Evolutionary conservation across 2,329 filamentous ascomycete species (phyloP), one percentile per base, ranked within the genome.

Genomic region (Botrytis deweyae): DNA sequence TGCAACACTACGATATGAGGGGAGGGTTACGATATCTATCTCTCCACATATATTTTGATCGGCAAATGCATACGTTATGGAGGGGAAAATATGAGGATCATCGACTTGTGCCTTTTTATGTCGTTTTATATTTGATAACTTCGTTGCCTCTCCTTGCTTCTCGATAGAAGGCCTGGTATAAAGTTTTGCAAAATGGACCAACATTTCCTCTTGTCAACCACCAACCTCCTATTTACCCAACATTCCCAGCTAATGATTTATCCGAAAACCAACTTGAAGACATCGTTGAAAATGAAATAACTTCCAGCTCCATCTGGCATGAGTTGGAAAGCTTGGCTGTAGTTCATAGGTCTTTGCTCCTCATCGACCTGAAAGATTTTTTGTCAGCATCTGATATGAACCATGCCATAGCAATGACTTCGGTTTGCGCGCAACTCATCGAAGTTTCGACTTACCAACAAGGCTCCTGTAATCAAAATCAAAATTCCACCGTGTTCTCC

Each of bases 241-340:
- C 46, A 29, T 52, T 64, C 33, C n/a, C 68, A 38, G 62, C 59
- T 49, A 20, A 46, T 55, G 42, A 63, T n/a, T 76, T 70, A 80
- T 75, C 78, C 87, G 84, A 93, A 95, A 79, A 97, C 89, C 76
- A 98, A 89, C 85, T 93, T 93, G 90, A 98, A 98, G 83, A 98
- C 85, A 83, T 98, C 95, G 87, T 98, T 98, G 86, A 91, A 91
- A 82, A 98, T 92, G 83, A 89, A 98, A 87, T 92, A 97, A 84
- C 87, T 90, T 79, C 90, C 91, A 69, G 80, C 78, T 42, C 84
- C 84, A 72, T 94, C 92, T 75, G 90, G 91, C 77, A 90, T 84
- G 76, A 98, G 91, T 84, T 97, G 92, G 89, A 98, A 98, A 73
- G 89, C 85, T 86, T 98, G 95, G 73, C 91, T 91, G 85, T 95